Base-by-base conservation (phyloP, 1,139 yeast species). In the Pichia terricola region DNA sequence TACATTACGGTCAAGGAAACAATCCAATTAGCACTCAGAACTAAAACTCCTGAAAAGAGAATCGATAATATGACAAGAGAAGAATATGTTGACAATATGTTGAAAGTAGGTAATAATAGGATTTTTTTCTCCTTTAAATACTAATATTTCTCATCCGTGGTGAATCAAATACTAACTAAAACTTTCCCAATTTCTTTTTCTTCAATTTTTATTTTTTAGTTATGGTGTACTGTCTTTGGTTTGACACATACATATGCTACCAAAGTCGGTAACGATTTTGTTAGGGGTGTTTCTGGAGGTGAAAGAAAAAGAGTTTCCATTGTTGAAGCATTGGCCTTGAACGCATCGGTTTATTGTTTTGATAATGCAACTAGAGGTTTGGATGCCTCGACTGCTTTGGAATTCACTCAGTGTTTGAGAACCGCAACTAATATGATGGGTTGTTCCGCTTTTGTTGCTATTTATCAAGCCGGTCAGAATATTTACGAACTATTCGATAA, bases 261-360 rank as follows among this genome's bases (percentile, higher is more conserved):
- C 26, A 40, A 33, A 26, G 47, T 45, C 34, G 88, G 88, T 45
- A 73, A 77, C 57, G 86, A 81, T 54, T 74, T 71, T 46, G 73
- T 81, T 37, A 73, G 88, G 54, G 89, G 89, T 62, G 83, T 81
- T 34, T 80, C 87, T 38, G 89, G 89, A 55, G 91, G 89, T 65
- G 88, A 82, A 64, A 70, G 89, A 52, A 82, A 81, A 62, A 78
- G 89, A 62, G 89, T 81, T 27, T 45, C 47, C 3, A 45, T 45
- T 45, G 47, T 38, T 35, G 47, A 45, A 38, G 47, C 47, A 1
- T 28, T 40, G 32, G 41, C 41, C 4, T 40, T 37, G 5, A 38
- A 30, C 34, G 47, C 47, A 4, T 37, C 41, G 77, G 61, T 79
- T 40, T 82, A 76, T 57, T 77, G 83, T 61, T 80, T 82, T 80